Percentiles rank a stretch among this genome's conserved stretches.
These are phyloP conservation scores for Suillus decipiens DNA, from an alignment of 768 basidiomycete genomes.

Conservation along the genomic window DNA sequence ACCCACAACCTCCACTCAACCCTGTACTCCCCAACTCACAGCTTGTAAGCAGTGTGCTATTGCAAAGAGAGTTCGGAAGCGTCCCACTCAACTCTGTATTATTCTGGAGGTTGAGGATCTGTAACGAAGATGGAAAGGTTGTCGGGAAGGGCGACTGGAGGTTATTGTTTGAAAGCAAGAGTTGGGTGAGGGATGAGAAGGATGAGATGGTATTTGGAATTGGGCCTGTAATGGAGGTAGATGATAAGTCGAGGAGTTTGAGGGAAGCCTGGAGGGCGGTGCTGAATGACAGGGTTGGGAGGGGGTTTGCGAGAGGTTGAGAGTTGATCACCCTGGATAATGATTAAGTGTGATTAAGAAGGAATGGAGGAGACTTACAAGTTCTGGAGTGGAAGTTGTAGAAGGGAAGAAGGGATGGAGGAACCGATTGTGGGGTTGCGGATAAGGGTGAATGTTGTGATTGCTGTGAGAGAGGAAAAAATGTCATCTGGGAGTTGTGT, in stretches of 20 bases:
- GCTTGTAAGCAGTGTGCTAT: slow-evolving; percentile 24
- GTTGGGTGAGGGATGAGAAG: slow-evolving; percentile 35
- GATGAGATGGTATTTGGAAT: slow-evolving; percentile 38
- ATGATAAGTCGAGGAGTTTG: slow-evolving; percentile 40
- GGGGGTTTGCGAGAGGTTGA: slow-evolving; percentile 35
- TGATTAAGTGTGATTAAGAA: slow-evolving; percentile 7
- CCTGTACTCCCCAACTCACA: slow-evolving; percentile 19
- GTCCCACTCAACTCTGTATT: slow-evolving; percentile 39
- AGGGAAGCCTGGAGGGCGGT: slow-evolving; percentile 34
- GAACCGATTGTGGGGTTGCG: slow-evolving; percentile 43
- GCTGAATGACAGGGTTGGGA: slow-evolving; percentile 34
- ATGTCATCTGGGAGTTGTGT: slow-evolving; percentile 35
- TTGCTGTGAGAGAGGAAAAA: slow-evolving; percentile 34
- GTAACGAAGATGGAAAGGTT: slow-evolving; percentile 36
- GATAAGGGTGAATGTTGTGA: slow-evolving; percentile 40
- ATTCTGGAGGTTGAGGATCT: slow-evolving; percentile 37
- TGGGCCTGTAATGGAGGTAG: slow-evolving; percentile 39
- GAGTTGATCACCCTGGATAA: slow-evolving; percentile 37
- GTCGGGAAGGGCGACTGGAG: slow-evolving; percentile 36
- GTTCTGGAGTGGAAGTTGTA: slow-evolving; percentile 34
- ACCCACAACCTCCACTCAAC: slow-evolving; percentile 10
- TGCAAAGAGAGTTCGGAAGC: slow-evolving; percentile 30
- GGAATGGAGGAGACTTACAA: slow-evolving; percentile 33
- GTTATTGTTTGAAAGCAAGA: slow-evolving; percentile 42
- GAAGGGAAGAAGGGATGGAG: slow-evolving; percentile 38